phyloP scores from a whole-genome alignment of 2,329 filamentous ascomycete genomes.

The Dothistroma pini region DNA sequence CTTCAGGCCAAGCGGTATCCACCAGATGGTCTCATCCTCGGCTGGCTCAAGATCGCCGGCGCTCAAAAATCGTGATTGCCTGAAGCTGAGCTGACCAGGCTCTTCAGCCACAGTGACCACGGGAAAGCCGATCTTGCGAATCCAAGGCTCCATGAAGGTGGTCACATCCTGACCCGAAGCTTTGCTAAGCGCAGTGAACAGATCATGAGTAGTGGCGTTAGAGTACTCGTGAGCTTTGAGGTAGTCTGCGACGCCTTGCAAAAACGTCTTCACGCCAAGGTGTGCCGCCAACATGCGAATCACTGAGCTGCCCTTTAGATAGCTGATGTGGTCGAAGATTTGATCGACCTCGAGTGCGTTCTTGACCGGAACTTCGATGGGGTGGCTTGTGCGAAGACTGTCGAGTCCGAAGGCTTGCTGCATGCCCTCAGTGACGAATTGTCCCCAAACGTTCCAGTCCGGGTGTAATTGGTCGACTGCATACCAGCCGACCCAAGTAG shows the following conservation, averaged over 20 bases:
- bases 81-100: constrained; percentile 73
- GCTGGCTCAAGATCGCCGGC: constrained; percentile 87
- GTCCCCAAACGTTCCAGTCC: constrained; percentile 96
- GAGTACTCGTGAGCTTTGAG: constrained; percentile 83
- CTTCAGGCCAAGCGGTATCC: constrained; percentile 85
- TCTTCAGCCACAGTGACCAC: constrained; percentile 83
- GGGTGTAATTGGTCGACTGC: constrained; percentile 89
- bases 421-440: constrained; percentile 94
- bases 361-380: constrained; percentile 91
- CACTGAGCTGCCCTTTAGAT: constrained; percentile 91
- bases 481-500: constrained; percentile 97
- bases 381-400: constrained; percentile 84
- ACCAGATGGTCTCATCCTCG: constrained; percentile 91
- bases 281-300: constrained; percentile 95
- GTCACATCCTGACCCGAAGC: constrained; percentile 85
- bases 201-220: constrained; percentile 84
- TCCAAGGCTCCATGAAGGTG: constrained; percentile 90
- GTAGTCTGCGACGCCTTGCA: constrained; percentile 86
- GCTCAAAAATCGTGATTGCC: constrained; percentile 85
- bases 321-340: constrained; percentile 96
- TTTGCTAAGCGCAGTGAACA: constrained; percentile 85
- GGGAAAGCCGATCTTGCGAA: constrained; percentile 91
- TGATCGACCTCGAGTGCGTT: constrained; percentile 96
- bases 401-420: constrained; percentile 89
- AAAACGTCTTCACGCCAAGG: constrained; percentile 80